phyloP scores from a whole-genome alignment of 768 basidiomycete genomes.

The Amanita rimosa region DNA sequence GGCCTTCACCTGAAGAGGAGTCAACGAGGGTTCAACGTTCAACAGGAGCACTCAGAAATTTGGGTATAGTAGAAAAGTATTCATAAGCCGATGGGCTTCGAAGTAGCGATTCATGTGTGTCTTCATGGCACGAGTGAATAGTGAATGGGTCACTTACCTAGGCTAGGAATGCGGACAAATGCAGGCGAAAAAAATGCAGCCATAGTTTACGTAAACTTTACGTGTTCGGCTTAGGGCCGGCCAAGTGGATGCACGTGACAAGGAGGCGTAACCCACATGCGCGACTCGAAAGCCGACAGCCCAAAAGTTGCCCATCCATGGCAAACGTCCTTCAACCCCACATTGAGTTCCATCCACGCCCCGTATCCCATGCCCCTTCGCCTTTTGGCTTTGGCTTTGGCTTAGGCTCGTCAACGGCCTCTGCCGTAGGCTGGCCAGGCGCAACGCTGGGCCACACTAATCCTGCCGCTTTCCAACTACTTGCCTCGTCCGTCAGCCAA shows the following conservation, averaged over 20 bases:
- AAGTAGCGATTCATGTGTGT: constrained; percentile 82
- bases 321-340: constrained; percentile 62
- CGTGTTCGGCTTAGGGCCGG: constrained; percentile 26
- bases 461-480: constrained; percentile 41
- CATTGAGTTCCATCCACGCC: constrained; percentile 49
- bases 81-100: constrained; percentile 65
- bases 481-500: constrained; percentile 39
- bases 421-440: constrained; percentile 39
- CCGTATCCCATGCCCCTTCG: constrained; percentile 49
- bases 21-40: constrained; percentile 10
- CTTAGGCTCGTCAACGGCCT: constrained; percentile 31
- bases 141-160: constrained; percentile 20
- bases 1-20: background rate
- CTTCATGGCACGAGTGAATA: constrained; percentile 36
- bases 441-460: constrained; percentile 36
- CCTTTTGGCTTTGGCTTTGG: constrained; percentile 70
- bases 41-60: constrained; percentile 61
- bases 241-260: constrained; percentile 1
- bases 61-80: constrained; percentile 63
- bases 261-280: constrained; percentile 1
- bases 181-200: too few species aligned
- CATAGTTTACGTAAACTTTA: too few species aligned
- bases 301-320: constrained; percentile 30
- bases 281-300: constrained; percentile 5
- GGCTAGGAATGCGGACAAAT: constrained; percentile 7